phyloP scores from a whole-genome alignment of 2,329 filamentous ascomycete species.

The Pseudogymnoascus sp. region DNA sequence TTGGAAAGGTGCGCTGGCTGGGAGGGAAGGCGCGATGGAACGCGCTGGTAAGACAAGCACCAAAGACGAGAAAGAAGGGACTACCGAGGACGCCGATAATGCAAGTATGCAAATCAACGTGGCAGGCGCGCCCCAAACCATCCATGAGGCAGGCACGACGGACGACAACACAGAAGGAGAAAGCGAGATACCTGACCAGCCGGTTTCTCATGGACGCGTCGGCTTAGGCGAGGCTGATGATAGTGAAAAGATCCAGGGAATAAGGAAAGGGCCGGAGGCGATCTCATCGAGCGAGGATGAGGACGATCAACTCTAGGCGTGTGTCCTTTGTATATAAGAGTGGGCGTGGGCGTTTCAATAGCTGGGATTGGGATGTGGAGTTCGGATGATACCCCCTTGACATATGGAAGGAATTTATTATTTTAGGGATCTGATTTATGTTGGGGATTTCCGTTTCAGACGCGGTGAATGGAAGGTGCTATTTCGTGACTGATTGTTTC shows the following conservation, averaged over 20 bases:
- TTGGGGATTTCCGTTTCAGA: background rate
- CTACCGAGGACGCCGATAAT: background rate
- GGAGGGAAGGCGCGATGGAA: background rate
- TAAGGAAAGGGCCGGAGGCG: background rate
- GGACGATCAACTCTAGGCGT: background rate
- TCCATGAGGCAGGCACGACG: background rate
- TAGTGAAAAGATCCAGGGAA: background rate
- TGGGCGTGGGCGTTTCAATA: background rate
- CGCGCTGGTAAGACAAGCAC: background rate
- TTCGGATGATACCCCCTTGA: conserved; percentile 6
- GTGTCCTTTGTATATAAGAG: background rate
- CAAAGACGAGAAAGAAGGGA: background rate
- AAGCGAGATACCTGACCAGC: background rate
- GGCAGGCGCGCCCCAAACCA: background rate
- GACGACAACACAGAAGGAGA: background rate
- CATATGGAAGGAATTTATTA: background rate
- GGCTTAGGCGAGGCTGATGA: background rate
- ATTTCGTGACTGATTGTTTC: background rate
- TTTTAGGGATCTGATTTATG: background rate
- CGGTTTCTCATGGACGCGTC: background rate
- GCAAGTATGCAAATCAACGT: background rate
- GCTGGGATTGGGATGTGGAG: background rate
- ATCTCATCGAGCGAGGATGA: background rate
- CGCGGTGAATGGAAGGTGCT: background rate
- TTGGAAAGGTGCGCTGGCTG: background rate